Evolutionary conservation across 768 basidiomycete genomes (phyloP), one percentile per base, ranked within the genome.

Genomic region (Leccinum boreale): DNA sequence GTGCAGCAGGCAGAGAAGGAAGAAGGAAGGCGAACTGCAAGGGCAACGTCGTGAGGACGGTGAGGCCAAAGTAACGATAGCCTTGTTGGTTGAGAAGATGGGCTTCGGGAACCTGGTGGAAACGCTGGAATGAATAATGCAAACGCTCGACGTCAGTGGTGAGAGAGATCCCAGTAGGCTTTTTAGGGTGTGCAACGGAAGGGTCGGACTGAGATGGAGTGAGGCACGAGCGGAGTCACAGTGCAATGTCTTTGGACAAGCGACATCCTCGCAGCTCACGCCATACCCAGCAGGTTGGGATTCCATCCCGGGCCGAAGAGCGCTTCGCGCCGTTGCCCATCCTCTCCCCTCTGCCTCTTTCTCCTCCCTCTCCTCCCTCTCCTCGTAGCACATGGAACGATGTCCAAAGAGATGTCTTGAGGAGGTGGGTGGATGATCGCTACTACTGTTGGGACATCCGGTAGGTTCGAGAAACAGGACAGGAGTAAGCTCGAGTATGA

Each of bases 71-170:
- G 53, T 78, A 63, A 61, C 68, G 42, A 77, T 65, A 5, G 66
- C 69, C 50, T 71, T 70, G 62, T 78, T 77, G 1, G 73, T 75
- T 55, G 70, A 60, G 45, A 65, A 62, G 28, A 77, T 78, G 24
- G 74, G 77, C 65, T 75, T 82, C 3, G 82, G 82, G 50, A 74
- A 78, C 1, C 82, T 82, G 12, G 82, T 82, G 2, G 67, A 69
- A 23, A 69, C 65, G 7, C 51, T 77, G 64, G 69, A 69, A 47
- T 69, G 69, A 11, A 71, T 50, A 19, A 65, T 42, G 9, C 55
- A 50, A n/a, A 67, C 14, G 3, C 42, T 69, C 69, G 19, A 35
- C 57, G 5, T 69, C 64, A 7, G 67, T 65, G 15, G 31, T 61
- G 9, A 69, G 59, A 39, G 56, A 55, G 59, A 19, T 62, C 58